Evolutionary conservation across 306 rosid species (phyloP).

Genomic region (Cicer chorassanicum): DNA sequence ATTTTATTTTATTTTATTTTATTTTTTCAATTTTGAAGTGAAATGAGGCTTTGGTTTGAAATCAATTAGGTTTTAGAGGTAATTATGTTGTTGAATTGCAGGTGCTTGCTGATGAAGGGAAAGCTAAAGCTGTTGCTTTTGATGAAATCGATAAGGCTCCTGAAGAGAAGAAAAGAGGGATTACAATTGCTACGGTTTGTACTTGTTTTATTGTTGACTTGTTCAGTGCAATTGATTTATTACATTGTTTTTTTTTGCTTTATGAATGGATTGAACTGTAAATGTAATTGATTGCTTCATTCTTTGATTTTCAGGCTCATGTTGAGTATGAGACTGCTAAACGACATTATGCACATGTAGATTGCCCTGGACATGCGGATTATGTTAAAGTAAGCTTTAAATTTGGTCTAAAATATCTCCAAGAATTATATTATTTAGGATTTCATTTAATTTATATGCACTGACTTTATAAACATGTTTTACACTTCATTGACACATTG

Average conservation of each 20-base stretch:
- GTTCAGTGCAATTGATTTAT: not conserved
- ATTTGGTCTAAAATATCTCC: conserved; percentile 20
- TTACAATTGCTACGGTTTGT: conserved; percentile 89
- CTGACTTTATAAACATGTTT: not conserved
- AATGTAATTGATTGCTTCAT: conserved; percentile 13
- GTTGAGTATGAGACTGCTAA: conserved; percentile 88
- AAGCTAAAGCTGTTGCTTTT: conserved; percentile 88
- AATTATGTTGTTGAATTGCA: conserved; percentile 28
- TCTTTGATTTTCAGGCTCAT: conserved; percentile 69
- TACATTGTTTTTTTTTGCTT: not conserved
- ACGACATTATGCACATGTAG: conserved; percentile 89
- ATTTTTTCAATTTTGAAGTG: not conserved
- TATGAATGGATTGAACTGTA: not conserved
- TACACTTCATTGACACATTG: not conserved
- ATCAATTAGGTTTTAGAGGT: conserved; percentile 24
- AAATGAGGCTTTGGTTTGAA: not conserved
- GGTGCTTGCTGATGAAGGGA: conserved; percentile 94
- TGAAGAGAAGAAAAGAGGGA: conserved; percentile 95
- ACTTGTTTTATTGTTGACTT: conserved; percentile 8
- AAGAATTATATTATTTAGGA: not conserved
- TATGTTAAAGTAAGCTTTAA: conserved; percentile 78
- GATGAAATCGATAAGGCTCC: conserved; percentile 98
- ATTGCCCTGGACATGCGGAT: conserved; percentile 96
- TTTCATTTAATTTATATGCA: not conserved
- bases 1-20: not conserved